Base-by-base conservation (phyloP, 164 flowering plant genomes). In the Nymphaea thermarum region DNA sequence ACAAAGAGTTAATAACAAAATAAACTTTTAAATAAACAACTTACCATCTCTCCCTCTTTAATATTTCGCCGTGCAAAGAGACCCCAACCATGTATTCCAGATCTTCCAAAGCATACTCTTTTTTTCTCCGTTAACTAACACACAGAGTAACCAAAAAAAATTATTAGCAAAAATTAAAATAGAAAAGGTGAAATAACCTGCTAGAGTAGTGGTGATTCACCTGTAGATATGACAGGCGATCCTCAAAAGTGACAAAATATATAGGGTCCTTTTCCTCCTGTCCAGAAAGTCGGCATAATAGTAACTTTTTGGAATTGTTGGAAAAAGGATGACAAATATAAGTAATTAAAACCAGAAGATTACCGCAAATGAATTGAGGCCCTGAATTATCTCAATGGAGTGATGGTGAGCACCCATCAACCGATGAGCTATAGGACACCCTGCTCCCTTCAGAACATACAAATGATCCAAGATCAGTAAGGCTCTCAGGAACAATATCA, bases 11-110 rank as follows among this genome's bases (percentile, higher is more conserved):
- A 25, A 25, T 25, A 25, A 25, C 36, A 25, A 25, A 25, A 25
- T 25, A 25, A 25, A 25, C 36, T 25, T 25, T 0, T 25, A 25
- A 25, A 25, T 1, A 25, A 51, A 5, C 44, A 11, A 60, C 14
- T 61, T 80, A 90, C 99, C 99, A 95, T 95, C 73, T 91, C 97
- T 78, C 99, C 99, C 85, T 91, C 99, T 74, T 83, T 96, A 76
- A 95, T 90, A 66, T 80, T 76, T 67, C 82, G 75, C 17, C 90
- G 87, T 45, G 99, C 98, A 77, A 95, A 95, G 53, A 95, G 98
- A 61, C 99, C 98, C 98, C 99, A 92, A 47, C 98, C 94, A 78
- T 95, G 99, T 80, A 95, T 90, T 45, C 92, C 94, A 71, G 99
- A 95, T 85, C 86, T 80, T 66, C 99, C 99, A 74, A 87, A 85